phyloP scores from a whole-genome alignment of 2,329 filamentous ascomycete genomes.

The Cytospora piceae region DNA sequence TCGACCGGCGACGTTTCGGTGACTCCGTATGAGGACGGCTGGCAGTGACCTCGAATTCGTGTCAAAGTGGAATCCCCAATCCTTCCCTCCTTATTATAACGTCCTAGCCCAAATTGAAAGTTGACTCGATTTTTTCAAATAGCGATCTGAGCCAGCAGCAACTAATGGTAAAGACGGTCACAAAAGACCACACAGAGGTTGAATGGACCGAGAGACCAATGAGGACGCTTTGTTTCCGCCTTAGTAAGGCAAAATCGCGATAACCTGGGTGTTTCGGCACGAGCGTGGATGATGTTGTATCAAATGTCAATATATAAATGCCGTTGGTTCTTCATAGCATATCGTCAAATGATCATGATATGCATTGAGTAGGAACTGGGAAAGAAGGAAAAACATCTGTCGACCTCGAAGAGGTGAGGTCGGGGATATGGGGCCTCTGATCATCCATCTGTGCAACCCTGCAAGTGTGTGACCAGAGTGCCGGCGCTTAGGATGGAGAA shows the following conservation, averaged over 20 bases:
- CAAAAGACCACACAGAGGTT: conserved; percentile 33
- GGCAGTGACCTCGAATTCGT: conserved; percentile 30
- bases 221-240: conserved; percentile 15
- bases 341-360: conserved; percentile 6
- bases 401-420: conserved; percentile 24
- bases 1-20: conserved; percentile 59
- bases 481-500: conserved; percentile 30
- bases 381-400: conserved; percentile 10
- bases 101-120: conserved; percentile 23
- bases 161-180: conserved; percentile 45
- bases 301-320: conserved; percentile 14
- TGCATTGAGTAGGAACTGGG: conserved; percentile 3
- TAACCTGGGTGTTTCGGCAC: conserved; percentile 42
- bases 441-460: conserved; percentile 26
- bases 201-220: conserved; percentile 17
- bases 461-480: conserved; percentile 29
- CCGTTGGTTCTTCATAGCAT: conserved; percentile 5
- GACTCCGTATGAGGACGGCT: conserved; percentile 31
- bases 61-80: conserved; percentile 14
- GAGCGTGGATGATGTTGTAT: conserved; percentile 15
- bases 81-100: conserved; percentile 36
- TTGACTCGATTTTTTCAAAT: conserved; percentile 45
- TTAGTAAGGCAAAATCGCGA: conserved; percentile 35
- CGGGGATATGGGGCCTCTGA: conserved; percentile 23
- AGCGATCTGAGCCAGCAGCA: conserved; percentile 66